These are phyloP conservation scores for Raffaelea deltoideospora DNA, from an alignment of 2,329 filamentous ascomycete species.

Conservation along the genomic window DNA sequence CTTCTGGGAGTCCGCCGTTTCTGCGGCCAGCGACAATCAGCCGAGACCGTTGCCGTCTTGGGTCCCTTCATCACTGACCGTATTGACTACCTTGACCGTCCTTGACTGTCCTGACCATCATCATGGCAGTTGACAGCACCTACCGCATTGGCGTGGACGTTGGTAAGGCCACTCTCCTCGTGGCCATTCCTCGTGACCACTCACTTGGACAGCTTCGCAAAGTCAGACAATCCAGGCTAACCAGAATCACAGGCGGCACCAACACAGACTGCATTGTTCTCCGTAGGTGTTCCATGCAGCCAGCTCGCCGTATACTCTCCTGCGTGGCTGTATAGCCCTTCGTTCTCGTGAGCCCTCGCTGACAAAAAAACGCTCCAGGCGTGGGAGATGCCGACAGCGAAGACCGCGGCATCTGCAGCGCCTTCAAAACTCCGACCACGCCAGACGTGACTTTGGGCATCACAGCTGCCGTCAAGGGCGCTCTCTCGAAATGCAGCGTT, in stretches of 20 bases:
- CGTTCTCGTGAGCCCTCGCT: too few species aligned
- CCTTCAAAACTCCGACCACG: constrained; percentile 29
- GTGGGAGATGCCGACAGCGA: constrained; percentile 13
- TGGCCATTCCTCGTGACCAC: too few species aligned
- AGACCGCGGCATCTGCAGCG: constrained; percentile 28
- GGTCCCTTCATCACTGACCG: too few species aligned
- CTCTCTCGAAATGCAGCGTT: constrained; percentile 7
- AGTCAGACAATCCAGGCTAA: neutral
- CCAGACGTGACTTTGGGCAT: constrained; percentile 9
- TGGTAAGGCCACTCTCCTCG: too few species aligned
- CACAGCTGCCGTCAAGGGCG: constrained; percentile 5
- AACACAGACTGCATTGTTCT: constrained; percentile 25
- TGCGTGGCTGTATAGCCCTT: constrained; percentile 33
- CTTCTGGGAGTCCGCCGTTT: too few species aligned
- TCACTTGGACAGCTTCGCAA: too few species aligned
- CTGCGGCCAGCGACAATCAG: too few species aligned
- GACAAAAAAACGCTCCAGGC: constrained; percentile 12
- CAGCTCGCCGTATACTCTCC: too few species aligned
- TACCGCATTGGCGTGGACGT: constrained; percentile 28
- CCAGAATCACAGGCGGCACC: constrained; percentile 18
- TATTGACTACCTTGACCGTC: too few species aligned
- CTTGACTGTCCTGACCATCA: too few species aligned
- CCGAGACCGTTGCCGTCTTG: too few species aligned
- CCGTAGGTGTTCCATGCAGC: neutral
- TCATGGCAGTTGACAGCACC: neutral